phyloP scores from a whole-genome alignment of 495 filamentous ascomycete genomes.

The Aspergillus carlsbadensis region DNA sequence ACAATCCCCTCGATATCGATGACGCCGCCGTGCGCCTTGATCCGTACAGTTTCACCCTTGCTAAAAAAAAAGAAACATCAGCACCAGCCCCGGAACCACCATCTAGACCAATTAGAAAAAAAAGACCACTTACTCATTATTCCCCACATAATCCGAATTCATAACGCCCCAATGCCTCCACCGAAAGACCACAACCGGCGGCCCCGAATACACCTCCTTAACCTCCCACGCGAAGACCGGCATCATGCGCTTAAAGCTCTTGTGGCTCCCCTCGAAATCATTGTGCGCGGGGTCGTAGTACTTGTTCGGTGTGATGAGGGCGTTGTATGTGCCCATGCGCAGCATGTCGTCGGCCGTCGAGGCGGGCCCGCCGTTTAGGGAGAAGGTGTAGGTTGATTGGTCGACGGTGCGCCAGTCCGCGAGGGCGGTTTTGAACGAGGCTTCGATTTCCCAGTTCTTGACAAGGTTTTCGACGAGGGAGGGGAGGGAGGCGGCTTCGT shows the following conservation, averaged over 20 bases:
- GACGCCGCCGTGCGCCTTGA: constrained; percentile 38
- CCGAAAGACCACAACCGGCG: constrained; percentile 57
- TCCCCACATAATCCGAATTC: constrained; percentile 61
- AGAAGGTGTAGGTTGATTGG: constrained; percentile 53
- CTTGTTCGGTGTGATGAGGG: constrained; percentile 57
- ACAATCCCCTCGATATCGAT: constrained; percentile 53
- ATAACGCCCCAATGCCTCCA: constrained; percentile 68
- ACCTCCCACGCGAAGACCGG: constrained; percentile 70
- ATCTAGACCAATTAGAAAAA: neutral
- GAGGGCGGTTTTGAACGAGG: constrained; percentile 60
- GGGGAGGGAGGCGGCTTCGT: constrained; percentile 54
- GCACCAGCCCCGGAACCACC: too few relatives aligned
- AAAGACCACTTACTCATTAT: constrained; percentile 49
- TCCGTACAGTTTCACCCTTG: constrained; percentile 57
- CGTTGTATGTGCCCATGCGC: constrained; percentile 65
- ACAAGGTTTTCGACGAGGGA: constrained; percentile 65
- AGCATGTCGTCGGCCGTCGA: constrained; percentile 64
- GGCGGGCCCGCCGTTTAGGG: constrained; percentile 57
- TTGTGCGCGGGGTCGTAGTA: constrained; percentile 59
- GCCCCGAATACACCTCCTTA: constrained; percentile 61
- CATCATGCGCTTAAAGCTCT: constrained; percentile 70
- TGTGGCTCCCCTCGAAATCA: constrained; percentile 59
- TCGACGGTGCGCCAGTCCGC: constrained; percentile 65
- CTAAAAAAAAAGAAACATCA: constrained; percentile 25
- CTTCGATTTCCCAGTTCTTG: constrained; percentile 73